Percentiles rank a stretch among this genome's conserved stretches.
These are phyloP conservation scores for Scalesia atractyloides DNA, from an alignment of 129 eudicot species.

Conservation along the genomic window DNA sequence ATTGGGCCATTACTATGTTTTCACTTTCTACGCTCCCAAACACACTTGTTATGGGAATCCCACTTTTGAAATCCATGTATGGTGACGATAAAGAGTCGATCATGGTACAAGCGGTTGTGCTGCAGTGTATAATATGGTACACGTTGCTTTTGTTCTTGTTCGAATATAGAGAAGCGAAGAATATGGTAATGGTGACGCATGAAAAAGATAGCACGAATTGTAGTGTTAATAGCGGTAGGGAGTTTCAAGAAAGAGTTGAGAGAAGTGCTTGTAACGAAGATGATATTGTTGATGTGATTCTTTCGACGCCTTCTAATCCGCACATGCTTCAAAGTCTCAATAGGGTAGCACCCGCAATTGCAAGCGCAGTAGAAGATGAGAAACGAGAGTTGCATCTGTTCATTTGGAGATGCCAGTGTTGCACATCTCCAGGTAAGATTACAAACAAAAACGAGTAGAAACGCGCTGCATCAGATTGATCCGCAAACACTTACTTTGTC, in stretches of 20 bases:
- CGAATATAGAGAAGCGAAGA: slow-evolving; percentile 63
- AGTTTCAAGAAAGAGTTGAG: slow-evolving; percentile 30
- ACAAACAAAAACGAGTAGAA: background rate
- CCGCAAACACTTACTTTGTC: background rate
- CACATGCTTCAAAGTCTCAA: slow-evolving; percentile 35
- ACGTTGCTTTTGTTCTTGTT: slow-evolving; percentile 62
- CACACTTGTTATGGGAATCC: slow-evolving; percentile 76
- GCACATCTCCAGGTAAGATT: slow-evolving; percentile 37
- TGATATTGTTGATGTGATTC: slow-evolving; percentile 31
- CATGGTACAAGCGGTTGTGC: slow-evolving; percentile 68
- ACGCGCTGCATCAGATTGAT: background rate
- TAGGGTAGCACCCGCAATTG: slow-evolving; percentile 35
- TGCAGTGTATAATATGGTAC: slow-evolving; percentile 76
- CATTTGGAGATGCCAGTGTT: slow-evolving; percentile 45
- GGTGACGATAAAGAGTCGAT: slow-evolving; percentile 60
- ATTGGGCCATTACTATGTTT: slow-evolving; percentile 67
- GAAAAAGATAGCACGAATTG: slow-evolving; percentile 18
- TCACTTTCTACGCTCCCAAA: slow-evolving; percentile 72
- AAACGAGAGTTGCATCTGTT: slow-evolving; percentile 41
- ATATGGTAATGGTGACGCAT: slow-evolving; percentile 32
- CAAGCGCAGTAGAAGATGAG: slow-evolving; percentile 35
- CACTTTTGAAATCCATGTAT: slow-evolving; percentile 63
- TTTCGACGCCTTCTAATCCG: slow-evolving; percentile 34
- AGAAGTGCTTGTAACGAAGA: slow-evolving; percentile 34
- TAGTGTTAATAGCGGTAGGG: slow-evolving; percentile 10